Evolutionary conservation across 148 eudicot genomes (phyloP), one percentile per base, ranked within the genome.

Genomic region (Rhododendron henanense): DNA sequence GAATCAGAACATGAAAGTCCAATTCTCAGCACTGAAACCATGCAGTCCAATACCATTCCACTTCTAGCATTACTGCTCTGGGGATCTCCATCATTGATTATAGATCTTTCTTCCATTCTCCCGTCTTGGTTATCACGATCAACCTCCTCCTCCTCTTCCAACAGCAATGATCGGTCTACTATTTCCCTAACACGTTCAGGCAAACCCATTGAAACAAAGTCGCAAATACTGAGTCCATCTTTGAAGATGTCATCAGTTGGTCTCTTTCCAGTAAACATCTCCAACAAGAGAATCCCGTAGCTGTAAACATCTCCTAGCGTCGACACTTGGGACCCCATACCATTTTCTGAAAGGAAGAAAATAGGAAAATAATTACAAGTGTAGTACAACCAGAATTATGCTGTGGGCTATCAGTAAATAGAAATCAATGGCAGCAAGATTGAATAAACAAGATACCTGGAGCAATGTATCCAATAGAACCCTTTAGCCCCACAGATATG

Each of bases 251-350:
- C 50, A 25, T 47, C 83, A 47, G 78, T 73, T 73, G 78, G 79
- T 75, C 25, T 75, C 48, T 37, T 75, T 0, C 48, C 47, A 0
- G 79, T 75, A 18, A 75, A 39, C 81, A 86, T 86, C 74, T 81
- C 87, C 25, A 86, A 39, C 81, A 86, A 55, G 31, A 86, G 84
- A 47, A 86, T 71, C 19, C 81, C 85, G 5, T 80, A 86, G 75
- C 85, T 86, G 14, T 86, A 86, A 53, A 86, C 87, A 80, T 86
- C 87, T n/a, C 84, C 84, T 0, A 23, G 84, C 9, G 81, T 86
- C 3, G 85, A 86, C 23, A 53, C 47, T 53, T 73, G 85, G 44
- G 73, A 76, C n/a, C 85, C 88, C 88, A 74, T 73, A 10, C 85
- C 88, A 75, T 55, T 13, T 55, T 86, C 85, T 86, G 75, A 39